A percentile compares a stretch with the other conserved stretches of the same genome.
Evolutionary conservation across 2,329 filamentous ascomycete species (phyloP).

Genomic region (Herpotrichia juniperi): DNA sequence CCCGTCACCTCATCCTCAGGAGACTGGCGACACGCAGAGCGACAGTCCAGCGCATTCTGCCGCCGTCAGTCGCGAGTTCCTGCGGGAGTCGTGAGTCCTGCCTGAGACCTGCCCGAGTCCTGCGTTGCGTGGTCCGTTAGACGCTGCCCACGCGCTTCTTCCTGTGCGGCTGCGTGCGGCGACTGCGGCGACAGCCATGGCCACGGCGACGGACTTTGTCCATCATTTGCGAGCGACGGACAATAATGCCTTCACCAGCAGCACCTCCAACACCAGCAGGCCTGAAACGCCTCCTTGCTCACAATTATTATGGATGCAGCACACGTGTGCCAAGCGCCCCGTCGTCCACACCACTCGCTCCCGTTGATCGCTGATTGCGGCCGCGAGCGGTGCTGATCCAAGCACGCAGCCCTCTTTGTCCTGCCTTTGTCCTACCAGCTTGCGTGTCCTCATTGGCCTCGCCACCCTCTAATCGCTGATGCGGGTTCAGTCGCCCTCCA

Average conservation of each 20-base stretch:
- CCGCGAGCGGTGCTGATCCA: background rate
- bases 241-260: background rate
- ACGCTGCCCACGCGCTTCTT: slow-evolving; percentile 6
- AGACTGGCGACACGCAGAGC: background rate
- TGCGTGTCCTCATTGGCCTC: slow-evolving; percentile 32
- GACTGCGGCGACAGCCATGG: background rate
- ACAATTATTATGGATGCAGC: background rate
- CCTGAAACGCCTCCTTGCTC: slow-evolving; percentile 1
- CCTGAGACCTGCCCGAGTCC: background rate
- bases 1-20: background rate
- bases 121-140: background rate
- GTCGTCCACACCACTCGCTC: background rate
- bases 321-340: background rate
- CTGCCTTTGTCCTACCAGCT: background rate
- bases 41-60: background rate
- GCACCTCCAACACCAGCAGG: background rate
- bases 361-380: background rate
- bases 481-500: slow-evolving; percentile 10
- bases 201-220: no score
- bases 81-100: background rate
- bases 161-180: slow-evolving; percentile 9
- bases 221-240: background rate
- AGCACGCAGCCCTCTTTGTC: no score
- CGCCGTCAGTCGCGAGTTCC: background rate
- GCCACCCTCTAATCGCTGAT: slow-evolving; percentile 2